Evolutionary conservation across 352 stramenopile genomes (phyloP).

Genomic region (Phytophthora pseudosyringae): DNA sequence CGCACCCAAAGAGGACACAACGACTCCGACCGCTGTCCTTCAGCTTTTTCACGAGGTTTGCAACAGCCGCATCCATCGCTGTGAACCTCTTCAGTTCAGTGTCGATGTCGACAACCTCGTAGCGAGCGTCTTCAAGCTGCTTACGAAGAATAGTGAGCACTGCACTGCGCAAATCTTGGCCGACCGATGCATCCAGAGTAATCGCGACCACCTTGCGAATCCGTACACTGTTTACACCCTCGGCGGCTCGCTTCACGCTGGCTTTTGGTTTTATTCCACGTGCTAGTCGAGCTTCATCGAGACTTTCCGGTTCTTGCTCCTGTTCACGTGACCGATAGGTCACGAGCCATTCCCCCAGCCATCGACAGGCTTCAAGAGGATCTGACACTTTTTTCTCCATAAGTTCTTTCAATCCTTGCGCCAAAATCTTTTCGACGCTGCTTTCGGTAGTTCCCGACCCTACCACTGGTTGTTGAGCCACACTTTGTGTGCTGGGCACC

Average conservation of each 20-base stretch:
- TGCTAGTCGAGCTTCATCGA: not conserved
- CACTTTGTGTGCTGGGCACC: not conserved
- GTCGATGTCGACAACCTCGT: constrained; percentile 42
- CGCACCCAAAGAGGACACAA: constrained; percentile 36
- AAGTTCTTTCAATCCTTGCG: constrained; percentile 48
- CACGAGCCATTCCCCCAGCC: constrained; percentile 63
- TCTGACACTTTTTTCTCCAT: constrained; percentile 28
- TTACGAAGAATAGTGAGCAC: constrained; percentile 17
- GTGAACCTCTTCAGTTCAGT: constrained; percentile 11
- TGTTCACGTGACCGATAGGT: constrained; percentile 23
- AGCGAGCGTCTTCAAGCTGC: constrained; percentile 25
- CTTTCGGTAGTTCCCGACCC: constrained; percentile 4
- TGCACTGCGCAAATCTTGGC: constrained; percentile 1
- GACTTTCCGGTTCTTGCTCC: constrained; percentile 13
- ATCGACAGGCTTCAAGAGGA: constrained; percentile 52
- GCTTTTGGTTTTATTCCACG: not conserved
- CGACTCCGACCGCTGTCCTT: constrained; percentile 30
- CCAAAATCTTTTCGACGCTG: constrained; percentile 45
- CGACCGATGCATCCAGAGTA: constrained; percentile 17
- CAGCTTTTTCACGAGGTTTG: constrained; percentile 20
- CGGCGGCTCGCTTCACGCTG: not conserved
- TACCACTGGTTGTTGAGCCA: constrained; percentile 20
- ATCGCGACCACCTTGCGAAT: constrained; percentile 31
- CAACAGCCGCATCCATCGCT: constrained; percentile 9
- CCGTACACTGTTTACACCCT: not conserved